Evolutionary conservation across 352 stramenopile species (phyloP), one percentile per base, ranked within the genome.

Genomic region (Phytophthora citricola): DNA sequence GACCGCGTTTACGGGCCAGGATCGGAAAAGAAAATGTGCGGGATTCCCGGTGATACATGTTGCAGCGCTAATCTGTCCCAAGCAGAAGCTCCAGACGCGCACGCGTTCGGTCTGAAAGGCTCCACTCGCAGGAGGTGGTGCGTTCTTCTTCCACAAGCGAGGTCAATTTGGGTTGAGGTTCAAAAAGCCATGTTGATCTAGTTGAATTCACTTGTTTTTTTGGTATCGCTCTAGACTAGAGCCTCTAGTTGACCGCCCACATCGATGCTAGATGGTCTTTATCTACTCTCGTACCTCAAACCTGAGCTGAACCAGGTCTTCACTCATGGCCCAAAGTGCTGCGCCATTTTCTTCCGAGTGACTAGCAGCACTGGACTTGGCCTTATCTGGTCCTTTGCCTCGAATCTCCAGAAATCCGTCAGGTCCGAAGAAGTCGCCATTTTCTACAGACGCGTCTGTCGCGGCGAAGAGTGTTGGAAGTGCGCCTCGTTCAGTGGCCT

Each of bases 291-390:
- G 22, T 39, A 81, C 69, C 3, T 59, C 38, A n/a, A 79, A 79
- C 12, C 12, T 69, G n/a, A 46, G 53, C 5, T 63, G 20, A 1
- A 32, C 36, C 1, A 78, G 40, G 36, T 79, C 67, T 52, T 73
- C 66, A 58, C 76, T 85, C 32, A 83, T 63, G 20, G 39, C 38
- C 76, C 76, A 85, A 5, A 85, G 65, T 27, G 32, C 44, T 11
- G 51, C 29, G 2, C 49, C 73, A 5, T 70, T 45, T 40, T 81
- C 63, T 50, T 66, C n/a, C 12, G 63, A 81, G 38, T 69, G 58
- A 27, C 73, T 84, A 5, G 58, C 60, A 14, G 46, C 20, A n/a
- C 70, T 80, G 6, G 76, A 67, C 24, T 66, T 41, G 39, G 73
- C 69, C 26, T 71, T 67, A 17, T 38, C 34, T n/a, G 73, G 70